These are phyloP conservation scores for Drosera spatulata DNA, from an alignment of 179 eudicot species.

Conservation along the genomic window DNA sequence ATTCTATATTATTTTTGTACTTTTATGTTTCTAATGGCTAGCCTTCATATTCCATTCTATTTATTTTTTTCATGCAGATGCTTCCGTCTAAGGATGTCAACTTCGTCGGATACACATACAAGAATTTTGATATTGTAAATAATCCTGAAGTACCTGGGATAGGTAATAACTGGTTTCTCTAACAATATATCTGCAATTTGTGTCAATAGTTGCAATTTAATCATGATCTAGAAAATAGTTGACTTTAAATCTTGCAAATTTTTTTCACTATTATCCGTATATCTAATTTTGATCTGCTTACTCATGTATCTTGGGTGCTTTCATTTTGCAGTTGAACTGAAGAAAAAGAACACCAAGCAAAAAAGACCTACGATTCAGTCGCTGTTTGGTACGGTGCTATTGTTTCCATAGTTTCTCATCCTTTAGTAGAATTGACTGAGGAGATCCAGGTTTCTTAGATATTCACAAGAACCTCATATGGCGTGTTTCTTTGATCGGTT, in stretches of 20 bases:
- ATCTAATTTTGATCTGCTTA: too few relatives aligned
- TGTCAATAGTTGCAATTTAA: too few relatives aligned
- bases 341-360: conserved; percentile 67
- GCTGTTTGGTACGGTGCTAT: conserved; percentile 64
- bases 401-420: not conserved
- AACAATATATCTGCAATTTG: not conserved
- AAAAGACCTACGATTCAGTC: conserved; percentile 75
- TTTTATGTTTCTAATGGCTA: not conserved
- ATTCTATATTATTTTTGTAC: not conserved
- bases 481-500: too few relatives aligned
- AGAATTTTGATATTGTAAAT: conserved; percentile 13
- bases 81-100: conserved; percentile 8
- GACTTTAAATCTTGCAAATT: too few relatives aligned
- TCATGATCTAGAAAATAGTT: too few relatives aligned
- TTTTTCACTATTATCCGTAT: too few relatives aligned
- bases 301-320: not conserved
- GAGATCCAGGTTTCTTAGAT: too few relatives aligned
- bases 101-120: conserved; percentile 11
- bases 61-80: conserved; percentile 3
- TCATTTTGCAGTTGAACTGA: conserved; percentile 51
- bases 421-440: not conserved
- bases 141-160: conserved; percentile 8
- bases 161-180: not conserved
- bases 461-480: too few relatives aligned
- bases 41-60: not conserved